These are phyloP conservation scores for Scytalidium lignicola DNA, from an alignment of 2,329 filamentous ascomycete species.

Conservation along the genomic window DNA sequence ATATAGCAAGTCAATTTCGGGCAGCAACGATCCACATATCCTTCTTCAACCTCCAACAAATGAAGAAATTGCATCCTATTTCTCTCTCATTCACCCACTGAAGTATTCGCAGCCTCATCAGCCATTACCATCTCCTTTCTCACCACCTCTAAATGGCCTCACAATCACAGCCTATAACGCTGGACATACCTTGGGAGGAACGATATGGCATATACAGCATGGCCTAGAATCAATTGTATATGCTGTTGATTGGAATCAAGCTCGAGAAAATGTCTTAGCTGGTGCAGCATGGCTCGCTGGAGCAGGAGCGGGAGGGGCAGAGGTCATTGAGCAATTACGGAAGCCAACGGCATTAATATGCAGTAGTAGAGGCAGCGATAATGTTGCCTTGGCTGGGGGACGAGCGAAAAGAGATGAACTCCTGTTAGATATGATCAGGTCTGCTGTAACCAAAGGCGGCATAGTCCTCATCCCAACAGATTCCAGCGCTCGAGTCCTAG, in stretches of 20 bases:
- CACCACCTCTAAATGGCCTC: slow-evolving; percentile 81
- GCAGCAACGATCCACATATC: slow-evolving; percentile 45
- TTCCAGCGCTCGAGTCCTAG: slow-evolving; percentile 88
- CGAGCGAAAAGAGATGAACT: slow-evolving; percentile 80
- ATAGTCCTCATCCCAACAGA: slow-evolving; percentile 92
- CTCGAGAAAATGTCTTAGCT: slow-evolving; percentile 89
- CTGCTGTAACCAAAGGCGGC: slow-evolving; percentile 74
- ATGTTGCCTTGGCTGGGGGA: slow-evolving; percentile 63
- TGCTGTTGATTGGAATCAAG: slow-evolving; percentile 96
- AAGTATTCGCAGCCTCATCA: slow-evolving; percentile 98
- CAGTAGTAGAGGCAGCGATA: slow-evolving; percentile 75
- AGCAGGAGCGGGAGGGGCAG: slow-evolving; percentile 71
- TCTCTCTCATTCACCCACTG: slow-evolving; percentile 81
- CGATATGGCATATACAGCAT: slow-evolving; percentile 98
- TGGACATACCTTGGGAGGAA: slow-evolving; percentile 90
- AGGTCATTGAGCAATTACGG: slow-evolving; percentile 88
- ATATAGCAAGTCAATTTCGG: slow-evolving; percentile 44
- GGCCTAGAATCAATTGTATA: slow-evolving; percentile 96
- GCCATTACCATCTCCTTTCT: slow-evolving; percentile 79
- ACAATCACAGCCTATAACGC: slow-evolving; percentile 97
- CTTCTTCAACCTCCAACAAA: slow-evolving; percentile 66
- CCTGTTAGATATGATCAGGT: slow-evolving; percentile 74
- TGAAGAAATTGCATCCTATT: slow-evolving; percentile 90
- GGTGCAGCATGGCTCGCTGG: slow-evolving; percentile 92
- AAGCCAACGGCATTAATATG: slow-evolving; percentile 93